Evolutionary conservation across 768 basidiomycete species (phyloP).

Genomic region (Crucibulum laeve): DNA sequence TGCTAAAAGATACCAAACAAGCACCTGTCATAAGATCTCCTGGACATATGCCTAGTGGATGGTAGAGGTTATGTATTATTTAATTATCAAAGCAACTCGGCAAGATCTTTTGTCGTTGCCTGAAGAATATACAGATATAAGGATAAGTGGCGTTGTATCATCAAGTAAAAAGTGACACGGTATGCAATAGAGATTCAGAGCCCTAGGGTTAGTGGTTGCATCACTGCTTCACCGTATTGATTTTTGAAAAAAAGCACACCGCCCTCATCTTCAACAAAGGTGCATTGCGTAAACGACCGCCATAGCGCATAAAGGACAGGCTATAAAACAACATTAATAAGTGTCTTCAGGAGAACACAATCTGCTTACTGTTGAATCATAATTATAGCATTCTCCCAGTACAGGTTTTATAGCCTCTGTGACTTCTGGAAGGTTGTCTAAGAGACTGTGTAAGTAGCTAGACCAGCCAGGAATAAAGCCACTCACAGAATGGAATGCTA

Average conservation of each 20-base stretch:
- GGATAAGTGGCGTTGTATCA: no score
- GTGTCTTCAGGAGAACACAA: not conserved
- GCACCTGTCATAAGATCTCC: no score
- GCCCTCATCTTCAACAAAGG: conserved; percentile 54
- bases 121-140: no score
- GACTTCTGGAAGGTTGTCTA: conserved; percentile 47
- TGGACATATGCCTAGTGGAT: no score
- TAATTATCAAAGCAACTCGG: no score
- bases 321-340: conserved; percentile 13
- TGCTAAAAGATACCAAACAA: no score
- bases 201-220: no score
- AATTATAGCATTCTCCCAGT: conserved; percentile 52
- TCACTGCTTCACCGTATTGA: conserved; percentile 34
- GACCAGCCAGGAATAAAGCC: not conserved
- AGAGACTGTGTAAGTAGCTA: not conserved
- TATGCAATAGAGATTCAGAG: no score
- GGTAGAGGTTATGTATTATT: no score
- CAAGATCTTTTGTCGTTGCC: no score
- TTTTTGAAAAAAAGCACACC: conserved; percentile 54
- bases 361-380: conserved; percentile 47
- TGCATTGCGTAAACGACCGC: conserved; percentile 56
- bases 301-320: conserved; percentile 44
- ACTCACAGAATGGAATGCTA: conserved; percentile 54
- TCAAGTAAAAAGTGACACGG: no score
- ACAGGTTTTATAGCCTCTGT: conserved; percentile 43